Evolutionary conservation across 306 rosid species (phyloP).

Genomic region (Datisca glomerata): DNA sequence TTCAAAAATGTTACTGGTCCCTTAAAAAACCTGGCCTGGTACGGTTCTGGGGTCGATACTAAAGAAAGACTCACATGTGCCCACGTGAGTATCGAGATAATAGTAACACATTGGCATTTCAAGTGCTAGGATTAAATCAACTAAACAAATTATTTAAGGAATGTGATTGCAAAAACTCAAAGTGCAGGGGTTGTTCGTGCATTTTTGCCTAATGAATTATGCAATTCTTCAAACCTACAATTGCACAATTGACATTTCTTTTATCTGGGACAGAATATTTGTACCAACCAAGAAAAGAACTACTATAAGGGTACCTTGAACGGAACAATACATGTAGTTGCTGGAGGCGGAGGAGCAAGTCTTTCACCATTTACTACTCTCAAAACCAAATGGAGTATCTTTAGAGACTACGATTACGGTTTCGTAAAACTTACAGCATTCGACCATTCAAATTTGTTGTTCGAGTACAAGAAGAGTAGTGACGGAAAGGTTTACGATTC

Average conservation of each 20-base stretch:
- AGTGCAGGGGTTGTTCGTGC: no score
- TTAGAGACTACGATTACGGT: constrained; percentile 69
- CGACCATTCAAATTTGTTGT: constrained; percentile 70
- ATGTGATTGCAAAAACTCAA: no score
- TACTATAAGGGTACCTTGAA: constrained; percentile 53
- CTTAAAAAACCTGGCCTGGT: no score
- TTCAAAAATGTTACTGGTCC: no score
- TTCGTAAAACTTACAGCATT: constrained; percentile 80
- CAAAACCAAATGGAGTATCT: constrained; percentile 69
- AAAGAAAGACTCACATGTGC: no score
- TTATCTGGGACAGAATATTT: constrained; percentile 42
- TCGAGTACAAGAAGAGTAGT: constrained; percentile 96
- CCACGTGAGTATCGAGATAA: no score
- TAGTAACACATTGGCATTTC: no score
- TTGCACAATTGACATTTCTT: neutral
- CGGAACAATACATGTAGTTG: constrained; percentile 90
- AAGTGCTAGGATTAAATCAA: no score
- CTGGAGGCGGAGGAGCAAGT: constrained; percentile 89
- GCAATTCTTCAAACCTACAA: no score
- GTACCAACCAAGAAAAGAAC: constrained; percentile 66
- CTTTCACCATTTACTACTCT: constrained; percentile 53
- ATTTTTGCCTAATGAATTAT: no score
- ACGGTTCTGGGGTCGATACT: no score
- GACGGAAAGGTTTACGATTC: constrained; percentile 78
- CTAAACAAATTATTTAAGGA: no score